Evolutionary conservation across 148 eudicot genomes (phyloP).

Genomic region (Diospyros kaki): DNA sequence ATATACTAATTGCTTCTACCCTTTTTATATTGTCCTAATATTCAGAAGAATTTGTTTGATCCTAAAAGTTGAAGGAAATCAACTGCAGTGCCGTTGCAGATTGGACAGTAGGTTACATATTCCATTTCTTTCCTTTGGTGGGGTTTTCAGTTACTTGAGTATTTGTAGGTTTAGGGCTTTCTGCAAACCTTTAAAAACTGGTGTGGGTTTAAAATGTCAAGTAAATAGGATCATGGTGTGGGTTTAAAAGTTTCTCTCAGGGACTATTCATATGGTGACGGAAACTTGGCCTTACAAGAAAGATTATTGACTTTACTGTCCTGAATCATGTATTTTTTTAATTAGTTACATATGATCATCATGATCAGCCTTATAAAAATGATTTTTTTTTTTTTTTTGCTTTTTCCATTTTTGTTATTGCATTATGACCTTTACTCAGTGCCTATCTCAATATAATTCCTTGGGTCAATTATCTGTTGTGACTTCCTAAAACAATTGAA

Average conservation of each 20-base stretch:
- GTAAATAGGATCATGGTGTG: too few species aligned
- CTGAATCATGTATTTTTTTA: not conserved
- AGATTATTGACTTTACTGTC: not conserved
- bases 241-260: too few species aligned
- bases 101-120: not conserved
- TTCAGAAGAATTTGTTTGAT: not conserved
- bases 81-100: not conserved
- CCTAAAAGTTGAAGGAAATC: not conserved
- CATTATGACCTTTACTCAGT: not conserved
- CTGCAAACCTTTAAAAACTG: too few species aligned
- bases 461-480: not conserved
- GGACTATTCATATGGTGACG: too few species aligned
- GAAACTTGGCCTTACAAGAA: too few species aligned
- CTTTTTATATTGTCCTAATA: not conserved
- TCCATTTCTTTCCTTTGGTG: not conserved
- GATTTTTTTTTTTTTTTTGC: not conserved
- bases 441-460: conserved; percentile 6
- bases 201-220: too few species aligned
- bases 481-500: not conserved
- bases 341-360: not conserved
- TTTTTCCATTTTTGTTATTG: not conserved
- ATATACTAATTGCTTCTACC: not conserved
- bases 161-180: too few species aligned
- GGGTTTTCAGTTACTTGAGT: too few species aligned
- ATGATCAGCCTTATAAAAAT: not conserved